Evolutionary conservation across 169 alveolate species (phyloP), one percentile per base, ranked within the genome.

Genomic region (Plasmodium fragile): DNA sequence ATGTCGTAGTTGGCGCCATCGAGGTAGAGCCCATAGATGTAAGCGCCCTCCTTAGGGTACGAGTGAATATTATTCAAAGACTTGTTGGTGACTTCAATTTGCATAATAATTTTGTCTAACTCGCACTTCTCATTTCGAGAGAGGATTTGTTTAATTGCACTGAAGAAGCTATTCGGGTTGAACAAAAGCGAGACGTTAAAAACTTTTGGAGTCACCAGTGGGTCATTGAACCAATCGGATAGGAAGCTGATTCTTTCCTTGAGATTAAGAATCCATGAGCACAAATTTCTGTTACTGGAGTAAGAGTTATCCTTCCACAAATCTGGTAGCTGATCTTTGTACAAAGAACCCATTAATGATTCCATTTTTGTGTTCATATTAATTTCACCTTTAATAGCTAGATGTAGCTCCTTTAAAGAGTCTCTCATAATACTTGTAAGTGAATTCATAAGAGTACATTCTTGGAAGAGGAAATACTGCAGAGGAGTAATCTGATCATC

Each of bases 1-100:
- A 95, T 96, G 91, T 99, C 99, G 98, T 98, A 98, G 80, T 99
- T 95, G 39, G 99, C 98, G 36, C 99, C 99, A 95, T 98, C 98
- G 72, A 98, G 95, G 78, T 96, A 96, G 72, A 97, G 95, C 45
- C 99, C 98, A 92, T 95, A 96, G 6, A 97, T 96, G 69, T 97
- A 97, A 13, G 98, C 98, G 82, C 99, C 99, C 83, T 98, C 99
- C 85, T 98, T 96, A 77, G 98, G 98, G 8, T 96, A 96, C 2
- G 97, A 95, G 39, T 98, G 99, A 5, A 97, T 97, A 90, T 98
- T 98, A 87, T 97, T 97, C 59, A 96, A 96, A 36, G 97, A 97
- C 92, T 97, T 97, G 97, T 98, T 98, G 18, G 99, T 97, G 81
- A 98, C 98, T 45, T 98, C 99, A 52, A 99, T 98, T 92, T 97